Base-by-base conservation (phyloP, 805 yeast genomes). In the Ogataea paradorogensis region DNA sequence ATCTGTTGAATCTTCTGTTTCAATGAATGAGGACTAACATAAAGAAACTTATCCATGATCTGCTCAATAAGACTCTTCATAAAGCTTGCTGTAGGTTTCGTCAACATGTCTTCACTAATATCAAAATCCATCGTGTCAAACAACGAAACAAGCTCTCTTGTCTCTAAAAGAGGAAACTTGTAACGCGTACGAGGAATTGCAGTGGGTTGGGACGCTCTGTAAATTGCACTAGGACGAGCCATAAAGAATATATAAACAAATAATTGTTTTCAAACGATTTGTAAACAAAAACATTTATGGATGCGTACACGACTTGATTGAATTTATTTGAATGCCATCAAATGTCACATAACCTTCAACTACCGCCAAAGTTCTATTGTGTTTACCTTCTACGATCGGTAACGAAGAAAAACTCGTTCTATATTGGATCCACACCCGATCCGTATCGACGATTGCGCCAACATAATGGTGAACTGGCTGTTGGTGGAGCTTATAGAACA, bases 351-450 rank as follows among this genome's bases (percentile, higher is more conserved):
- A 32, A 33, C 26, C 30, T 38, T 11, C 28, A 31, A 10, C 22
- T 24, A 9, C 33, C 46, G 9, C 42, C 38, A 5, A 15, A 48
- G 7, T 74, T 84, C 42, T 86, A 86, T 57, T 80, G 88, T 35
- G 86, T 85, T 30, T 87, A 86, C 55, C 60, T 87, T 2, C 62
- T 86, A 8, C 76, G 78, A 45, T 83, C 91, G 0, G 52, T 71
- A 3, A 70, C 76, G 9, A 77, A 74, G 47, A 75, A 76, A 15
- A 66, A 66, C 28, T 74, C 84, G 8, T 80, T 80, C 51, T 86
- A 86, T 53, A 74, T 86, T 4, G 95, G 95, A 0, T 85, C 95
- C 1, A 84, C 95, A 0, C 91, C 93, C 1, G 75, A 84, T 52
- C 95, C 95, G 0, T 55, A 65, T 3, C 52, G 74, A 48, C 59